phyloP scores from a whole-genome alignment of 306 rosid species.

The Rubus idaeus region DNA sequence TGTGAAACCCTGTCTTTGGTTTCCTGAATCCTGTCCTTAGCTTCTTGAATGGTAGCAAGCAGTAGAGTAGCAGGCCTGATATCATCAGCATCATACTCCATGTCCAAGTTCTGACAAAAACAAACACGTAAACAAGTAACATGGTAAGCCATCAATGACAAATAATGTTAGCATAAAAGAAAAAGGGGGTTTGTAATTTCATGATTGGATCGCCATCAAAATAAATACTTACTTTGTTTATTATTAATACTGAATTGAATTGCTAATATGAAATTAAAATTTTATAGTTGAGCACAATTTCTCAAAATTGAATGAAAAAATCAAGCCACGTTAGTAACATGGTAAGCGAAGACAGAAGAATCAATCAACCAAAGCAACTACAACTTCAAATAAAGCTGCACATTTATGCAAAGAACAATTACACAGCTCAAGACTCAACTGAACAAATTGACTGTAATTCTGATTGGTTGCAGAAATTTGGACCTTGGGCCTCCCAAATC shows the following conservation, averaged over 20 bases:
- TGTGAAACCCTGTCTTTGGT: constrained; percentile 72
- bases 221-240: too few relatives aligned
- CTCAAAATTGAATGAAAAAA: too few relatives aligned
- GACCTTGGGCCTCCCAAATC: not conserved
- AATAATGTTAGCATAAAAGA: too few relatives aligned
- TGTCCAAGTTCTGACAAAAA: constrained; percentile 14
- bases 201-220: too few relatives aligned
- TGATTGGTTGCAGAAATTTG: not conserved
- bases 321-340: too few relatives aligned
- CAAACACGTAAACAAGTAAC: not conserved
- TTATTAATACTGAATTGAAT: too few relatives aligned
- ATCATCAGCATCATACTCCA: constrained; percentile 38
- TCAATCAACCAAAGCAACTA: not conserved
- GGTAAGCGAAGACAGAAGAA: not conserved
- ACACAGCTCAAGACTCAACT: not conserved
- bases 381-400: too few relatives aligned
- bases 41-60: constrained; percentile 87
- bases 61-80: constrained; percentile 67
- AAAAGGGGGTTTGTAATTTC: too few relatives aligned
- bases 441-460: not conserved
- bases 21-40: constrained; percentile 73
- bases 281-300: too few relatives aligned
- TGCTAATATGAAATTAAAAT: too few relatives aligned
- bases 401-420: too few relatives aligned
- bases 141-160: too few relatives aligned